phyloP scores from a whole-genome alignment of 805 yeast species.

The Zygosaccharomyces lentus region DNA sequence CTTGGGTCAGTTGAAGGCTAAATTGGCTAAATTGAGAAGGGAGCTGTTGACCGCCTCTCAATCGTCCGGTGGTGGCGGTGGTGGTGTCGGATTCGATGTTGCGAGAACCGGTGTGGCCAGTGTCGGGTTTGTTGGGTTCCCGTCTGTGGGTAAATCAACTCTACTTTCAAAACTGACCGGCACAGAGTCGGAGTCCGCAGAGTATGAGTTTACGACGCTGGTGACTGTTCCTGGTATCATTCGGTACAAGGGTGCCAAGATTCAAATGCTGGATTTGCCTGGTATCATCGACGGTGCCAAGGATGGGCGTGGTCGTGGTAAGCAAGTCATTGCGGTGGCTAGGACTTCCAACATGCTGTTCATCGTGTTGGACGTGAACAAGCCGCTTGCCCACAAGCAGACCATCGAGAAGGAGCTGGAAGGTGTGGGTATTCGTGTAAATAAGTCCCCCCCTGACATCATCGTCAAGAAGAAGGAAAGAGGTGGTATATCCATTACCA shows the following conservation, averaged over 20 bases:
- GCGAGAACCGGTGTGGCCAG: slow-evolving; percentile 98
- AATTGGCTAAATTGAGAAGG: slow-evolving; percentile 89
- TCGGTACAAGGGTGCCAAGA: slow-evolving; percentile 93
- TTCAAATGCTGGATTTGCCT: slow-evolving; percentile 91
- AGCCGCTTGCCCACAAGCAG: slow-evolving; percentile 90
- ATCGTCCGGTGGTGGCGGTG: slow-evolving; percentile 82
- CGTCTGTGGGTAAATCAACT: slow-evolving; percentile 86
- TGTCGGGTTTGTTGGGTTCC: slow-evolving; percentile 97
- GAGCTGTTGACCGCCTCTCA: slow-evolving; percentile 73
- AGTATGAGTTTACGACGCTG: slow-evolving; percentile 93
- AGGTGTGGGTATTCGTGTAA: slow-evolving; percentile 94
- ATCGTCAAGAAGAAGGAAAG: slow-evolving; percentile 86
- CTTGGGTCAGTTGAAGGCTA: slow-evolving; percentile 95
- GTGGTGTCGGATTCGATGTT: slow-evolving; percentile 93
- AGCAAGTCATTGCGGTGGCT: slow-evolving; percentile 98
- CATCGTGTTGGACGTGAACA: slow-evolving; percentile 91
- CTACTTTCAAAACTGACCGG: slow-evolving; percentile 85
- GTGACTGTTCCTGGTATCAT: slow-evolving; percentile 98
- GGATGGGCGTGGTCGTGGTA: slow-evolving; percentile 90
- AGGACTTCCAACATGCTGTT: slow-evolving; percentile 91
- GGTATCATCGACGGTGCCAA: slow-evolving; percentile 91
- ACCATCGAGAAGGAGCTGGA: slow-evolving; percentile 93
- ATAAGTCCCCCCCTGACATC: slow-evolving; percentile 90
- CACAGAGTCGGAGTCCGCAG: slow-evolving; percentile 96
- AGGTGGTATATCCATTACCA: slow-evolving; percentile 93